Evolutionary conservation across 306 rosid species (phyloP), one percentile per base, ranked within the genome.

Genomic region (Cicer bijugum): DNA sequence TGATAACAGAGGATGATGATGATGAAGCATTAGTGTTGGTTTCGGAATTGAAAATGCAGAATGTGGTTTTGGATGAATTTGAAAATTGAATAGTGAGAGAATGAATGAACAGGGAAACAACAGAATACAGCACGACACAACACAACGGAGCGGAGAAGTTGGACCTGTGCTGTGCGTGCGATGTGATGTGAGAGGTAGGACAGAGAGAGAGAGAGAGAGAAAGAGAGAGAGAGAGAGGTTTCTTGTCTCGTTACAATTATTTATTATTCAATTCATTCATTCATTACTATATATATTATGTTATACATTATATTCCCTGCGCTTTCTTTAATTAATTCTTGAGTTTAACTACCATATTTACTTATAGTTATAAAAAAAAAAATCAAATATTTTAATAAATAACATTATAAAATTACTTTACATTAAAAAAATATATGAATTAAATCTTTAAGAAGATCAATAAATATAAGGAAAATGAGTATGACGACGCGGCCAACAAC

Each of bases 91-190:
- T n/a, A 63, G 55, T 20, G 23, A 66, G 63, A 19, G 67, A 55
- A 45, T 38, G 67, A 55, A 45, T 38, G 11, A 65, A 63, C 3
- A 58, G 0, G 7, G 7, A 28, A 9, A 55, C 40, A 79, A 46
- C 56, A 65, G 12, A 56, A 48, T 60, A 53, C 44, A 67, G 58
- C 64, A 37, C 44, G 23, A 48, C 61, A 77, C 28, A 77, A 50
- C 67, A 17, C 74, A 52, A 66, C 72, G 39, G 67, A 74, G 69
- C 57, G 61, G 7, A 64, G 78, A 71, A 81, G 63, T 62, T 81
- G 57, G 53, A 45, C 78, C 56, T 58, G 50, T 51, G 62, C 39
- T 67, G 58, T 67, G 55, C 17, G 50, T 51, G 62, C 39, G 45
- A 43, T 67, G 55, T 10, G 71, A 44, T 44, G 55, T 43, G 67